These are phyloP conservation scores for Rhynchospora breviuscula DNA, from an alignment of 176 grass and related monocot genomes.

Conservation along the genomic window DNA sequence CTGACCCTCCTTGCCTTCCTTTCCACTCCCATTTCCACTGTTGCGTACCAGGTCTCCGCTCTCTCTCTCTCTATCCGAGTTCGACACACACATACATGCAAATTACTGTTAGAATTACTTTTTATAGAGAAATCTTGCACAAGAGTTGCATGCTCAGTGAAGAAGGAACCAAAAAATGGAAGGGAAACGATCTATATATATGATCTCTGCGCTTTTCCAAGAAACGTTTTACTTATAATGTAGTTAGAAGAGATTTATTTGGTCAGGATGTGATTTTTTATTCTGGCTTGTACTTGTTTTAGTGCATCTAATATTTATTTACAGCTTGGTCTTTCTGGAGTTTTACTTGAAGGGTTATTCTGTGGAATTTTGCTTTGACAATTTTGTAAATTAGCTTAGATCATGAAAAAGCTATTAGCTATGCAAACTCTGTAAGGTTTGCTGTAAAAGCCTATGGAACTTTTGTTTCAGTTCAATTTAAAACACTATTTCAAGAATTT, in stretches of 20 bases:
- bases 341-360: not conserved
- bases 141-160: not conserved
- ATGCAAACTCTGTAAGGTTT: not conserved
- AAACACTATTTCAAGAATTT: not conserved
- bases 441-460: not conserved
- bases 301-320: not conserved
- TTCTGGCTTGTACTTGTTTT: not conserved
- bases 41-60: slow-evolving; percentile 55
- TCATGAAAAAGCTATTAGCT: not conserved
- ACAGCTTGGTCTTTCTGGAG: not conserved
- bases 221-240: not conserved
- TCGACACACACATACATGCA: not conserved
- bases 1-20: slow-evolving; percentile 62
- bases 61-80: not conserved
- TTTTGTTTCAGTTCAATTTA: too few relatives aligned
- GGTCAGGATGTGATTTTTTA: not conserved
- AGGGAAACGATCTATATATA: not conserved
- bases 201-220: not conserved
- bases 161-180: not conserved
- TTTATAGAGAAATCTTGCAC: not conserved
- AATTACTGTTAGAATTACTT: slow-evolving; percentile 5
- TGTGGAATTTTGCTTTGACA: not conserved
- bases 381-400: not conserved
- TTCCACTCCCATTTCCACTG: slow-evolving; percentile 70
- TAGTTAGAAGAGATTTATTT: not conserved